A percentile compares a stretch with the other conserved stretches of the same genome.
Evolutionary conservation across 768 basidiomycete species (phyloP).

Genomic region (Piloderma croceum): DNA sequence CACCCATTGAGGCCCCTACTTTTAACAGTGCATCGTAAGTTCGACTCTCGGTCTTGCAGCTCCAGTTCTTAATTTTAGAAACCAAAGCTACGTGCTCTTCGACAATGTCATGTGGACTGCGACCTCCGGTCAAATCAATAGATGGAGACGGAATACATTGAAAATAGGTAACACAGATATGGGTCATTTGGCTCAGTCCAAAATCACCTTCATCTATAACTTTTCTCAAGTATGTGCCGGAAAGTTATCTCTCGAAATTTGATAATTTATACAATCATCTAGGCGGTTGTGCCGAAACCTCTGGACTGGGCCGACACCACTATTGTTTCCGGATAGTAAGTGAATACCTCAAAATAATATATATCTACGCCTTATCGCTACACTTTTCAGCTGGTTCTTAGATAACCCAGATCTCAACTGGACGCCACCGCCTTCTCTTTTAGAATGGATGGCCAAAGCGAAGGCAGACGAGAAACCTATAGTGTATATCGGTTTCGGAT

Average conservation of each 20-base stretch:
- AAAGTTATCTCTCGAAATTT: not conserved
- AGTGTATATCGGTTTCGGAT: slow-evolving; percentile 70
- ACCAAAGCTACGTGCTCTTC: slow-evolving; percentile 57
- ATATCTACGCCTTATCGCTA: too few species aligned
- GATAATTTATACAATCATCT: not conserved
- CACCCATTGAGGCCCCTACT: slow-evolving; percentile 56
- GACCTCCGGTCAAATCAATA: slow-evolving; percentile 59
- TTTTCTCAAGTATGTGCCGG: slow-evolving; percentile 49
- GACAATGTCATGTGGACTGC: slow-evolving; percentile 66
- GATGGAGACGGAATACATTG: slow-evolving; percentile 53
- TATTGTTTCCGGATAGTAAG: slow-evolving; percentile 51
- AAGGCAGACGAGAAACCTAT: slow-evolving; percentile 49
- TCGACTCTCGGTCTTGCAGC: too few species aligned
- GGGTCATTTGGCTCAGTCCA: slow-evolving; percentile 52
- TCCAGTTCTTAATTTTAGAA: too few species aligned
- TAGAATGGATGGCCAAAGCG: slow-evolving; percentile 53
- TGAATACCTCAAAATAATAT: slow-evolving; percentile 1
- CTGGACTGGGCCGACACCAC: slow-evolving; percentile 62
- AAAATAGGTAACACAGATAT: slow-evolving; percentile 50
- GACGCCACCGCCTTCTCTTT: slow-evolving; percentile 44
- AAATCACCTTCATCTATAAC: slow-evolving; percentile 61
- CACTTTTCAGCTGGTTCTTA: slow-evolving; percentile 49
- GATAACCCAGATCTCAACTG: slow-evolving; percentile 54
- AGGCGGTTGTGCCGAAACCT: slow-evolving; percentile 63
- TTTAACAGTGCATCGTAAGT: slow-evolving; percentile 57